Evolutionary conservation across 2,329 filamentous ascomycete genomes (phyloP), one percentile per base, ranked within the genome.

Genomic region (Fusarium multiceps): DNA sequence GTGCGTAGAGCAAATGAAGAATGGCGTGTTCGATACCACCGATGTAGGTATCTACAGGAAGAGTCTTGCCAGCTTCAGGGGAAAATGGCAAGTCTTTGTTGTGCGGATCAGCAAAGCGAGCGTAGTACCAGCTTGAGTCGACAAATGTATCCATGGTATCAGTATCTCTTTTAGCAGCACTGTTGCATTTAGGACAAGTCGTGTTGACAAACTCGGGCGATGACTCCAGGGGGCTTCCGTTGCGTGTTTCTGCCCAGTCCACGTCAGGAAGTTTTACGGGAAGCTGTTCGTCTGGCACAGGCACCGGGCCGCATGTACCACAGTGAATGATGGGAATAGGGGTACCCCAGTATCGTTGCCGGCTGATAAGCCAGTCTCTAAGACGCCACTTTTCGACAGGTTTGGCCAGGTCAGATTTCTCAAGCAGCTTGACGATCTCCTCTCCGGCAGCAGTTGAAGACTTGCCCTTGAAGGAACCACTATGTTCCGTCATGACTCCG

Each of bases 71-170:
- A 13, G 84, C 84, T 20, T 84, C 80, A n/a, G 88, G 80, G 1
- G 88, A 89, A 68, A 97, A 89, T 0, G 89, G 89, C 16, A 82
- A 78, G 3, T 85, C 75, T 16, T 83, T 71, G 71, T 96, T 94
- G 20, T 89, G 83, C 2, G 92, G 83, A 73, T 97, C 93, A 28
- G 90, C 80, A 73, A 93, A 97, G 14, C 93, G 88, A 81, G 94
- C 89, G 75, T 90, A 97, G 79, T 97, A 97, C 94, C 94, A 97
- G 56, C 93, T 97, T 3, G 93, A 97, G 80, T 97, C 94, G 65
- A 97, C 94, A 80, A 97, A 97, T 0, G 94, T 97, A 78, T 97
- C 94, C 94, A 97, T 97, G 4, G 94, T 97, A 78, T 97, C 94
- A 0, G 94, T 97, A 70, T 97, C 94, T 68, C 94, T 87, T 77